phyloP scores from a whole-genome alignment of 2,329 filamentous ascomycete genomes.

The Coleophoma crateriformis region DNA sequence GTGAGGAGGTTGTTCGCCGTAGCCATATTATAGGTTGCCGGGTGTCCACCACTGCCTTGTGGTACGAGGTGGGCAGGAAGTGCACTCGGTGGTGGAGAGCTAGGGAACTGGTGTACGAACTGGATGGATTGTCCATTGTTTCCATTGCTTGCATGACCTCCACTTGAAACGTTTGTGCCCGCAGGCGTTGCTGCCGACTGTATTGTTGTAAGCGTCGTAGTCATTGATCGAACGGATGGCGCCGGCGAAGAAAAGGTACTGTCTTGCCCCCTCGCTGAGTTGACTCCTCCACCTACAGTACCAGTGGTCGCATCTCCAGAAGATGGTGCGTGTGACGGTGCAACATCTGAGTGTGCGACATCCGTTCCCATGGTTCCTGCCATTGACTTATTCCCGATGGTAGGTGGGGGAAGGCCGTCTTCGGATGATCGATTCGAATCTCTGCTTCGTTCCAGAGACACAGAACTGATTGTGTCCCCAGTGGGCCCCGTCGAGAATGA shows the following conservation, averaged over 20 bases:
- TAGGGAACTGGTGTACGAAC: slow-evolving; percentile 62
- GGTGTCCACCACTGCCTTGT: slow-evolving; percentile 40
- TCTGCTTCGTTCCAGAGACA: slow-evolving; percentile 50
- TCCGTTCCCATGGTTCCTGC: slow-evolving; percentile 69
- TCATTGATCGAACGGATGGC: slow-evolving; percentile 73
- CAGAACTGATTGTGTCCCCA: slow-evolving; percentile 38
- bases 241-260: slow-evolving; percentile 80
- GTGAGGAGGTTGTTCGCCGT: slow-evolving; percentile 78
- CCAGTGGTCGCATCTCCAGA: slow-evolving; percentile 68
- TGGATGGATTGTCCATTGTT: slow-evolving; percentile 38
- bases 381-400: slow-evolving; percentile 57
- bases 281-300: slow-evolving; percentile 61
- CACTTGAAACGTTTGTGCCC: slow-evolving; percentile 32
- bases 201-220: slow-evolving; percentile 80
- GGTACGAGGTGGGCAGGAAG: slow-evolving; percentile 66
- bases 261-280: slow-evolving; percentile 61
- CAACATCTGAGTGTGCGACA: slow-evolving; percentile 66
- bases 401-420: slow-evolving; percentile 53
- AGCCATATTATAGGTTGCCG: slow-evolving; percentile 69
- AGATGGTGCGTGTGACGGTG: slow-evolving; percentile 66
- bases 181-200: slow-evolving; percentile 59
- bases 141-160: slow-evolving; percentile 31
- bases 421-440: slow-evolving; percentile 56
- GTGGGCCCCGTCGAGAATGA: slow-evolving; percentile 53
- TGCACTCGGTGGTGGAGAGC: slow-evolving; percentile 60